phyloP scores from a whole-genome alignment of 441 rosid genomes.

The Arabidopsis lyrata region DNA sequence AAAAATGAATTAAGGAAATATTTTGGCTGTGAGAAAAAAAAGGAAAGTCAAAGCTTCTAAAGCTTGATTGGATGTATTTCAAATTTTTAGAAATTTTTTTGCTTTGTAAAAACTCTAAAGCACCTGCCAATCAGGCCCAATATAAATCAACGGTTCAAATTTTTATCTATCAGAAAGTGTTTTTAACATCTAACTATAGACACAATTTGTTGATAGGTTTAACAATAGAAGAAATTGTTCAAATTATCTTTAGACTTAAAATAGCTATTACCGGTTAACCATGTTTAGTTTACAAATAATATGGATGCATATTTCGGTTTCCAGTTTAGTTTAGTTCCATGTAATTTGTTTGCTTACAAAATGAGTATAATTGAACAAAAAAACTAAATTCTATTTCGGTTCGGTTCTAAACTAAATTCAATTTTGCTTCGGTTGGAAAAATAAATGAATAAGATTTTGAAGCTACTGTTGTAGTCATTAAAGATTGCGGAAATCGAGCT shows the following conservation, averaged over 20 bases:
- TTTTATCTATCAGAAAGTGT: background rate
- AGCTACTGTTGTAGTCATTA: background rate
- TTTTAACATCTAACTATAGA: slow-evolving; percentile 13
- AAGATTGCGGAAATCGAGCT: background rate
- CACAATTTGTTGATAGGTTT: background rate
- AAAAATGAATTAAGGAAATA: too few relatives aligned
- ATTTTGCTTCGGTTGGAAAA: background rate
- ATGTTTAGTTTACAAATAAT: background rate
- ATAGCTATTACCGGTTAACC: slow-evolving; percentile 10
- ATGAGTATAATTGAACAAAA: background rate
- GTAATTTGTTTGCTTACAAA: background rate
- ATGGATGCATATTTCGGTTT: background rate
- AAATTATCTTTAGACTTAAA: slow-evolving; percentile 6
- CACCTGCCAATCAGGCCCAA: too few relatives aligned
- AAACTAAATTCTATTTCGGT: background rate
- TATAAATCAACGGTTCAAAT: background rate
- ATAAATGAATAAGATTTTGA: background rate
- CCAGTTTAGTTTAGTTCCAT: background rate
- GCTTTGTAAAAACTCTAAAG: too few relatives aligned
- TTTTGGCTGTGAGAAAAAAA: too few relatives aligned
- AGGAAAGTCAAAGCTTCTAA: too few relatives aligned
- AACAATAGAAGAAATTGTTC: background rate
- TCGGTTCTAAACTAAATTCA: background rate
- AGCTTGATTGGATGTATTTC: too few relatives aligned
- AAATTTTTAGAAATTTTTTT: too few relatives aligned